phyloP scores from a whole-genome alignment of 2,329 filamentous ascomycete species.

The Paecilomyces variotii region DNA sequence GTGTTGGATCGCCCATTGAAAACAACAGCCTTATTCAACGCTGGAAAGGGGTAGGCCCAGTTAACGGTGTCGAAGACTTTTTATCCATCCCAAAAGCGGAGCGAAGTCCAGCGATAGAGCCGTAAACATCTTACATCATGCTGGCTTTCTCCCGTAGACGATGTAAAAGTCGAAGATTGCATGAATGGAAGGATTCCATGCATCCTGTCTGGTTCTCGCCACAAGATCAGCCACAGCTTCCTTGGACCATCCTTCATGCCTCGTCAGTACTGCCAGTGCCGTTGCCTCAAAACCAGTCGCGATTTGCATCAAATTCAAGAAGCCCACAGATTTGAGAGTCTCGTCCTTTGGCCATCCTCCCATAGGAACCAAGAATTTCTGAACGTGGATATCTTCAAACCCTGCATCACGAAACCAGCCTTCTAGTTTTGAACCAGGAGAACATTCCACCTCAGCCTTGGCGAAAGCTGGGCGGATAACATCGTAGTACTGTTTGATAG shows the following conservation, averaged over 20 bases:
- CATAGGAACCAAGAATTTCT: conserved; percentile 12
- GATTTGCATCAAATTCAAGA: conserved; percentile 17
- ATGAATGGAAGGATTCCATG: conserved; percentile 22
- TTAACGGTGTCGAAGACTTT: not conserved
- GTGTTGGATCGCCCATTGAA: not conserved
- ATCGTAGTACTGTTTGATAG: not conserved
- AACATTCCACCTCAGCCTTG: not conserved
- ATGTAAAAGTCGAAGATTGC: conserved; percentile 13
- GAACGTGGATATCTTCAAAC: conserved; percentile 11
- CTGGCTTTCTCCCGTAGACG: conserved; percentile 5
- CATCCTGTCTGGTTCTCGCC: conserved; percentile 21
- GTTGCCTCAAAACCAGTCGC: conserved; percentile 17
- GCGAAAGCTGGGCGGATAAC: not conserved
- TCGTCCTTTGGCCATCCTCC: conserved; percentile 11
- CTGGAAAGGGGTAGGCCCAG: not conserved
- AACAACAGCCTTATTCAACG: not conserved
- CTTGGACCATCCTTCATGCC: conserved; percentile 10
- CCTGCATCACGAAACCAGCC: conserved; percentile 12
- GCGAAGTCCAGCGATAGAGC: not conserved
- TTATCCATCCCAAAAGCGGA: not conserved
- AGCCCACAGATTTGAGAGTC: conserved; percentile 11
- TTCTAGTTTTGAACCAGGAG: conserved; percentile 5
- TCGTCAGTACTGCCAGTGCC: conserved; percentile 12
- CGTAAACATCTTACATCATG: not conserved
- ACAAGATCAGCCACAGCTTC: conserved; percentile 22